Evolutionary conservation across 2,329 filamentous ascomycete genomes (phyloP), one percentile per base, ranked within the genome.

Genomic region (Dactylellina haptotyla): DNA sequence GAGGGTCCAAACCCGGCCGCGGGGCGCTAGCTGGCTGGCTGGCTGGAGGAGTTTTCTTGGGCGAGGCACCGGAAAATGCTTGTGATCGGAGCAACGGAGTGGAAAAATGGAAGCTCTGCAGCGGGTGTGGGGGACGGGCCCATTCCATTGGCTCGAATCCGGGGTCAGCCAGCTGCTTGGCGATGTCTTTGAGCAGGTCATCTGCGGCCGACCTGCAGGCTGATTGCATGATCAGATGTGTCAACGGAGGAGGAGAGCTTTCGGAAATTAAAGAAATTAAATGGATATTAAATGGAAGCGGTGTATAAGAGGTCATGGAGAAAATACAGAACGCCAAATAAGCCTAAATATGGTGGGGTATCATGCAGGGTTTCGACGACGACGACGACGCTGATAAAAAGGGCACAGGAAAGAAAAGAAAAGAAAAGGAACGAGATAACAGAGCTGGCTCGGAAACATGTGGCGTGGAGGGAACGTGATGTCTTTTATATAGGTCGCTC

Each of bases 11-110:
- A 73, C 54, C 59, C 54, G 56, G 34, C 32, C 26, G 14, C 30
- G 46, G 25, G 28, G 58, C 48, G 41, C 41, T 46, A 46, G 16
- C 18, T 46, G 41, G 23, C n/a, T n/a, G n/a, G n/a, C n/a, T n/a
- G n/a, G n/a, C n/a, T n/a, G n/a, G n/a, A n/a, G n/a, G n/a, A n/a
- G n/a, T n/a, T n/a, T n/a, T n/a, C 37, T 34, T 48, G 14, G 18
- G 16, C n/a, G 18, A 28, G 25, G 37, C 12, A 43, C 51, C 53
- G 43, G 41, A 53, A 53, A 32, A 56, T 56, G 69, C 69, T 73
- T 73, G 69, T 73, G 69, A 73, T 72, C 69, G 69, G 69, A 73
- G 69, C 46, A 73, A 62, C 69, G 69, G 69, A 73, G 69, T 66
- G 69, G 69, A 53, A 66, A 57, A 73, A 64, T 59, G 59, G 59